A percentile compares a stretch with the other conserved stretches of the same genome.
phyloP scores from a whole-genome alignment of 345 rosid species.

The Litchi chinensis region DNA sequence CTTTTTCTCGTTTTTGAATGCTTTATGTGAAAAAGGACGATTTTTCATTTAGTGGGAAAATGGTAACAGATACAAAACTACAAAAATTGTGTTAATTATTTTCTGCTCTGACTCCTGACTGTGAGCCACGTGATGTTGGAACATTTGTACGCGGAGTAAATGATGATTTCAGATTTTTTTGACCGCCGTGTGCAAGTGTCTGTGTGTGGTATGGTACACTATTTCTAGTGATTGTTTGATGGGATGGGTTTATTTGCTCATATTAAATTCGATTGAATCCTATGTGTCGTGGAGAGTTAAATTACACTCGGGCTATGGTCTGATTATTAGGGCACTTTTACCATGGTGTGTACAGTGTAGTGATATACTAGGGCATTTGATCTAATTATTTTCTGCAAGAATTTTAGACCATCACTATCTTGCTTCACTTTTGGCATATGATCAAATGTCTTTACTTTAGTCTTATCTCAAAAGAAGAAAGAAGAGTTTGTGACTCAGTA shows the following conservation, averaged over 20 bases:
- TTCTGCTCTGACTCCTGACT: constrained; percentile 4
- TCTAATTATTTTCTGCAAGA: too few species aligned
- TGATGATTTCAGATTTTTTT: constrained; percentile 11
- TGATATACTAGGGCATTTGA: too few species aligned
- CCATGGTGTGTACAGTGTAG: too few species aligned
- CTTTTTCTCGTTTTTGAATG: background rate
- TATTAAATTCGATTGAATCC: too few species aligned
- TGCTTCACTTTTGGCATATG: background rate
- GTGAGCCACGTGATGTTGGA: constrained; percentile 28
- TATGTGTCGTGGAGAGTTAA: too few species aligned
- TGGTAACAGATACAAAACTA: too few species aligned
- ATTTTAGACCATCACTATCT: background rate
- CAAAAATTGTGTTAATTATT: background rate
- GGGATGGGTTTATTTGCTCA: background rate
- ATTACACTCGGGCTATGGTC: too few species aligned
- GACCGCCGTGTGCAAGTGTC: background rate
- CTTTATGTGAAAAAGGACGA: background rate
- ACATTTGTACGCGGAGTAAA: constrained; percentile 15
- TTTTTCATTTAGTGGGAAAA: background rate
- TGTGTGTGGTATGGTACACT: background rate
- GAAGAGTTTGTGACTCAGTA: too few species aligned
- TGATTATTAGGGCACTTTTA: too few species aligned
- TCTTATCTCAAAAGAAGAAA: too few species aligned
- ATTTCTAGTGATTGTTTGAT: background rate
- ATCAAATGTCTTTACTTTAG: background rate